These are phyloP conservation scores for Wickerhamiella hasegawae DNA, from an alignment of 805 yeast genomes.

Conservation along the genomic window DNA sequence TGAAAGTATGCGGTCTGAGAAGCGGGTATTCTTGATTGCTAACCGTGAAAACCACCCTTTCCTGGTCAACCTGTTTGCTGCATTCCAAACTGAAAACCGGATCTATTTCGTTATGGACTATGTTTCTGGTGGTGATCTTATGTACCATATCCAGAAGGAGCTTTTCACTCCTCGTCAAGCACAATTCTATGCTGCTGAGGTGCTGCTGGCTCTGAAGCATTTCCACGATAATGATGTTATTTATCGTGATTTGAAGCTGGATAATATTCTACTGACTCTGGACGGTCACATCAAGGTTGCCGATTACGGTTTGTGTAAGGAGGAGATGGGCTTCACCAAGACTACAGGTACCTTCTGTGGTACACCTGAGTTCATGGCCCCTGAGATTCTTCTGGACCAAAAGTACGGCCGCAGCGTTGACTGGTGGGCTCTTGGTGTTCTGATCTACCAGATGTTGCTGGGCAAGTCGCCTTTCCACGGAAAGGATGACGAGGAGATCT, in stretches of 20 bases:
- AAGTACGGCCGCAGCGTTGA: conserved; percentile 89
- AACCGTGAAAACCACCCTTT: conserved; percentile 88
- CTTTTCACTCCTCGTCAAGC: conserved; percentile 82
- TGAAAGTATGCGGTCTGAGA: conserved; percentile 87
- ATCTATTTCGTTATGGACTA: conserved; percentile 98
- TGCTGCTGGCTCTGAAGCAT: conserved; percentile 73
- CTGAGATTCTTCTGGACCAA: conserved; percentile 88
- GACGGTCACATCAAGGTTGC: conserved; percentile 94
- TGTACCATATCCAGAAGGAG: conserved; percentile 97
- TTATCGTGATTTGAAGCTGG: conserved; percentile 90
- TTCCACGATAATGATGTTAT: conserved; percentile 93
- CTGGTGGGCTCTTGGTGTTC: conserved; percentile 99
- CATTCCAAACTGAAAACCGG: conserved; percentile 96
- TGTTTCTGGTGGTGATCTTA: conserved; percentile 93
- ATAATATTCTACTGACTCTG: conserved; percentile 75
- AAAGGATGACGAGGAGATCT: conserved; percentile 91
- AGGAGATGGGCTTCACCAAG: conserved; percentile 68
- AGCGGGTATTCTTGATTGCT: conserved; percentile 71
- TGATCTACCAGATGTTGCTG: conserved; percentile 86
- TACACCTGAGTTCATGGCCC: conserved; percentile 99
- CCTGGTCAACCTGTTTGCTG: conserved; percentile 75
- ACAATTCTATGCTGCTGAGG: conserved; percentile 95
- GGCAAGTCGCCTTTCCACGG: conserved; percentile 97
- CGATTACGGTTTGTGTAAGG: conserved; percentile 95
- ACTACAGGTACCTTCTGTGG: conserved; percentile 96